Evolutionary conservation across 805 yeast genomes (phyloP).

Genomic region (Spathaspora passalidarum): DNA sequence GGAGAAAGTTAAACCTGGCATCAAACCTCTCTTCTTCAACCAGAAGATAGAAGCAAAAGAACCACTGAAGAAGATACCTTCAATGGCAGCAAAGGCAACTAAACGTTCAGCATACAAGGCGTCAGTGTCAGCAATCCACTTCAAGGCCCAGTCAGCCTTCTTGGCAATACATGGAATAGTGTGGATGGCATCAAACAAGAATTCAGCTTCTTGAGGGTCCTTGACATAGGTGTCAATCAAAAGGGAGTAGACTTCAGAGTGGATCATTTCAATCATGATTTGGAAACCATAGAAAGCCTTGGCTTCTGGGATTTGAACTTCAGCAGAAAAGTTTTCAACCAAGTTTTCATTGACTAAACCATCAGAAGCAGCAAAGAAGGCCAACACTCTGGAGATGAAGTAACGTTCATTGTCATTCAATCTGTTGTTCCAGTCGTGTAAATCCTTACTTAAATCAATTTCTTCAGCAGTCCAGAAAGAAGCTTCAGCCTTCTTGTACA

Average conservation of each 20-base stretch:
- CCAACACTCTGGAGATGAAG: conserved; percentile 88
- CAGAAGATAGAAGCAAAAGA: conserved; percentile 98
- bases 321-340: conserved; percentile 96
- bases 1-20: conserved; percentile 98
- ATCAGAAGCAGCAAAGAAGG: conserved; percentile 98
- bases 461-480: conserved; percentile 99
- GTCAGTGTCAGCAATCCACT: conserved; percentile 89
- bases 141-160: conserved; percentile 98
- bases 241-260: conserved; percentile 93
- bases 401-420: conserved; percentile 89
- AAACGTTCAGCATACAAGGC: conserved; percentile 93
- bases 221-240: conserved; percentile 93
- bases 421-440: conserved; percentile 86
- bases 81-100: conserved; percentile 98
- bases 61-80: conserved; percentile 97
- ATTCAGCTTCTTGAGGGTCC: conserved; percentile 91
- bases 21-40: conserved; percentile 97
- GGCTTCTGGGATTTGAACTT: conserved; percentile 96
- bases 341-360: conserved; percentile 97
- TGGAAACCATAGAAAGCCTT: conserved; percentile 99
- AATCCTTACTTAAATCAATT: conserved; percentile 90
- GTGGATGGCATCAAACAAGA: conserved; percentile 91
- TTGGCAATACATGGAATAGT: conserved; percentile 93
- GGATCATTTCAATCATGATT: conserved; percentile 99
- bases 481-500: conserved; percentile 98